Base-by-base conservation (phyloP, 164 flowering plant species). In the Nelumbo lutea region DNA sequence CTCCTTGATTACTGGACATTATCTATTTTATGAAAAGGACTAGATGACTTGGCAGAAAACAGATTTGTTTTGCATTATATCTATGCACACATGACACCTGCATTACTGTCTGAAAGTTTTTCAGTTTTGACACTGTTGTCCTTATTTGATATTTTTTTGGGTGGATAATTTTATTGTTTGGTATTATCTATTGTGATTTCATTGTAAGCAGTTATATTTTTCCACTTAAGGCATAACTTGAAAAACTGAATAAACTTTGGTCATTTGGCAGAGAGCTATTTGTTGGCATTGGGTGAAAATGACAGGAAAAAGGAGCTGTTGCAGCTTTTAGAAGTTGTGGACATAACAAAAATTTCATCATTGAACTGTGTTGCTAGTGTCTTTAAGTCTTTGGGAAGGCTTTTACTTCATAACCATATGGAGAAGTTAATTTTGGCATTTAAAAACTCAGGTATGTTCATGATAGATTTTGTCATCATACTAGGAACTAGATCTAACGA, bases 261-360 rank as follows among this genome's bases (percentile, higher is more conserved):
- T 72, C 13, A 5, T 77, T 66, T 75, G 76, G 79, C 91, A 91
- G 97, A 77, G 78, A 81, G 71, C 73, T 90, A 89, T 75, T 77
- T 94, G 80, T 56, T 85, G 61, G 98, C 97, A n/a, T 77, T 91
- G 45, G 86, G 90, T 68, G 95, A 86, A 77, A 77, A 79, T 75
- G 89, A 83, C 73, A 82, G 79, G 72, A 66, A 75, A 73, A 51
- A 80, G 67, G 87, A 89, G 72, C 61, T 87, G 70, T 68, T 87
- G 75, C 77, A 75, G 65, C 68, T 90, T 66, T 73, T 92, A 68
- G 86, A 89, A 46, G 70, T 72, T 68, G 67, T 88, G 58, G 96
- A 90, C 77, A 74, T 94, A 66, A 83, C 83, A 5, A 82, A 76
- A 70, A 59, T 89, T 72, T 77, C 91, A 68, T 84, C 92, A 13